Evolutionary conservation across 257 asterid species (phyloP), one percentile per base, ranked within the genome.

Genomic region (Linderniella brevidens): DNA sequence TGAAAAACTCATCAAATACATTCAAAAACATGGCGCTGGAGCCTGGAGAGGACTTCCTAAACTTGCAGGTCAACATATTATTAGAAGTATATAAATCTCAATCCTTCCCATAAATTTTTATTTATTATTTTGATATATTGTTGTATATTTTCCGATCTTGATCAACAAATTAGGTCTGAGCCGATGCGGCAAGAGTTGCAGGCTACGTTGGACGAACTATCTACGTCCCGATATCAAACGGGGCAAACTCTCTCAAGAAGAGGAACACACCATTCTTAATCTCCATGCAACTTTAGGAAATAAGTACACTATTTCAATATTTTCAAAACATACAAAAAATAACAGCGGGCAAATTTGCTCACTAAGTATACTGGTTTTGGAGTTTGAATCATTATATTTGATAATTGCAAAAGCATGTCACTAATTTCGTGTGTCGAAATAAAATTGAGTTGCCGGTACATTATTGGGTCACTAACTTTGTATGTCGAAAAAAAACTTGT

Each of bases 41-140:
- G 78, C 86, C 72, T 82, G 93, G 93, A 64, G 93, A 58, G 92
- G 90, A 55, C 92, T 82, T 49, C 93, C 93, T n/a, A 78, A 82
- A 65, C 83, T 68, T 16, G 79, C 93, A 9, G 88, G 93, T 77
- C 60, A 11, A 11, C 2, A 8, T 43, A 43, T 43, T 8, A 43
- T 43, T 15, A 11, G 10, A n/a, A 0, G 1, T 11, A 25, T 25
- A 25, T 25, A 25, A 2, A 25, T 25, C 32, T 25, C 32, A 6
- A 25, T 25, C 32, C 3, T 25, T 25, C 32, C 32, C 32, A 6
- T 25, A 2, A 25, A 25, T 25, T 25, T 25, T 6, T 25, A 25
- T 25, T 25, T 3, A 25, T 3, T 25, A 25, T n/a, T n/a, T n/a
- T n/a, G n/a, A n/a, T n/a, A 25, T 25, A 6, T 25, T 25, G 32